These are phyloP conservation scores for Nowakowskiella sp. DNA, from an alignment of 192 early-diverging fungal species.

Conservation along the genomic window DNA sequence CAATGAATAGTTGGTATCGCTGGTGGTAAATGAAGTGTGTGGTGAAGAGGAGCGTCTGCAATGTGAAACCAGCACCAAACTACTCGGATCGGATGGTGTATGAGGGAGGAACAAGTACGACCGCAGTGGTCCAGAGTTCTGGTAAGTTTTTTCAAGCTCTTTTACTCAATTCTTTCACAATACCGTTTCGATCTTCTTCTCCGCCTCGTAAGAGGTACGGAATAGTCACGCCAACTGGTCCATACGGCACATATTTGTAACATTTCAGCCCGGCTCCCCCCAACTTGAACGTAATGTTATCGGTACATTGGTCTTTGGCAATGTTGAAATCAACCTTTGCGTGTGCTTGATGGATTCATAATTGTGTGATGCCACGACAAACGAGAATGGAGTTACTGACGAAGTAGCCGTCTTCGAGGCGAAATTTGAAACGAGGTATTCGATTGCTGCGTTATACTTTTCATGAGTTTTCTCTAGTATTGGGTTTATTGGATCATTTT, in stretches of 20 bases:
- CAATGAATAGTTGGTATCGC: no score
- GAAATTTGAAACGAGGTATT: slow-evolving; percentile 58
- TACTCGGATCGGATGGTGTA: no score
- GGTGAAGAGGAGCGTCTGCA: no score
- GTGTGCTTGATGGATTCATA: slow-evolving; percentile 61
- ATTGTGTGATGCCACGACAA: slow-evolving; percentile 91
- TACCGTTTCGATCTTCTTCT: slow-evolving; percentile 89
- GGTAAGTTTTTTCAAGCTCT: no score
- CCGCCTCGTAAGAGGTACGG: slow-evolving; percentile 89
- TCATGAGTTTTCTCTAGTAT: slow-evolving; percentile 72
- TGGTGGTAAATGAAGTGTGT: no score
- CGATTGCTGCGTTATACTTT: slow-evolving; percentile 71
- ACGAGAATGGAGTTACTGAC: slow-evolving; percentile 50
- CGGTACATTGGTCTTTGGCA: no score
- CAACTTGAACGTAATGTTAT: slow-evolving; percentile 75
- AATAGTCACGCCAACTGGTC: slow-evolving; percentile 79
- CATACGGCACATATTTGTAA: slow-evolving; percentile 93
- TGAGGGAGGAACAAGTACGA: no score
- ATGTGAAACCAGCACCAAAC: no score
- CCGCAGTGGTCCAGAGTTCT: no score
- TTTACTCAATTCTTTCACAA: no score
- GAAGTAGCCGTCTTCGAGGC: neutral
- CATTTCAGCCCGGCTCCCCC: slow-evolving; percentile 66
- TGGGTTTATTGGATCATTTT: slow-evolving; percentile 74
- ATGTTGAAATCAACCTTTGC: slow-evolving; percentile 46